phyloP scores from a whole-genome alignment of 2,329 filamentous ascomycete genomes.

The Stemphylium beticola region DNA sequence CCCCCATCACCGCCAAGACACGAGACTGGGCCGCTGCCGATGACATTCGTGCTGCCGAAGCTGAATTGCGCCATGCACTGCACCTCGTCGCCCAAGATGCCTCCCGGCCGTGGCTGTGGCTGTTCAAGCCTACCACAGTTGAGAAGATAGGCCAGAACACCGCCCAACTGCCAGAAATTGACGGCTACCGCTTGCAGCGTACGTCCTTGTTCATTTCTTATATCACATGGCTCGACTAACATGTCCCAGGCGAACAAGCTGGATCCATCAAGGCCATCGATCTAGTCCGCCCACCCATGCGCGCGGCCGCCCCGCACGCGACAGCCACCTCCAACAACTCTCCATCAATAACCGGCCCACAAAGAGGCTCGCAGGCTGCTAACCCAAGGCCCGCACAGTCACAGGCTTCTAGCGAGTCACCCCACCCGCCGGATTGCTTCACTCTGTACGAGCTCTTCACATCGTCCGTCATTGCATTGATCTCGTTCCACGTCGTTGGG shows the following conservation, averaged over 20 bases:
- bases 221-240: constrained; percentile 25
- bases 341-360: constrained; percentile 24
- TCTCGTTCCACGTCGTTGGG: constrained; percentile 43
- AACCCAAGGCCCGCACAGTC: constrained; percentile 25
- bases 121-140: constrained; percentile 37
- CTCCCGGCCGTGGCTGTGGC: constrained; percentile 42
- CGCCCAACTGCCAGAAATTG: constrained; percentile 32
- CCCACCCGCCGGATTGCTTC: constrained; percentile 38
- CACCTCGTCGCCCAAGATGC: constrained; percentile 42
- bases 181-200: constrained; percentile 43
- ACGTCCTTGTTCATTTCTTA: constrained; percentile 3
- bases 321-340: constrained; percentile 25
- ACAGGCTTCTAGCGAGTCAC: constrained; percentile 18
- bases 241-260: constrained; percentile 36
- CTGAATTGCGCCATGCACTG: constrained; percentile 33
- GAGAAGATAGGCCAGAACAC: constrained; percentile 31
- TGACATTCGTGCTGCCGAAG: constrained; percentile 40
- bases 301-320: constrained; percentile 28
- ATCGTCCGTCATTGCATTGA: constrained; percentile 44
- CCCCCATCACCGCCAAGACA: constrained; percentile 14
- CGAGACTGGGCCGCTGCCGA: constrained; percentile 31
- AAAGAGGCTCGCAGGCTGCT: constrained; percentile 27
- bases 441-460: constrained; percentile 48
- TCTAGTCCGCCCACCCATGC: constrained; percentile 38
- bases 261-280: constrained; percentile 45